Evolutionary conservation across 1,139 yeast species (phyloP), one percentile per base, ranked within the genome.

Genomic region (Taphrina sp.): DNA sequence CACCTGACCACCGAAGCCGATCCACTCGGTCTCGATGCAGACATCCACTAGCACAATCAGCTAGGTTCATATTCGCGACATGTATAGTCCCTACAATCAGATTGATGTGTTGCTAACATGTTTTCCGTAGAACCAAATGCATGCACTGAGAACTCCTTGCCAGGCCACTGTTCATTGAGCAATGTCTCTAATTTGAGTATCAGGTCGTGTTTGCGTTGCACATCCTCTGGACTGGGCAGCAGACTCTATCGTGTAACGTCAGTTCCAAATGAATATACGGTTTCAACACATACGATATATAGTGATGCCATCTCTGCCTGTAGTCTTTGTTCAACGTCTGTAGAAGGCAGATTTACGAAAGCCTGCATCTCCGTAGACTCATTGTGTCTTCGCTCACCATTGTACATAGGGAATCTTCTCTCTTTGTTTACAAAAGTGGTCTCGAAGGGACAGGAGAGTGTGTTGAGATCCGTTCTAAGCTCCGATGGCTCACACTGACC

Each of bases 81-180:
- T 14, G 22, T 12, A 24, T 31, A 22, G 22, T 20, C 10, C 54
- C n/a, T 54, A 53, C 59, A 37, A 41, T 63, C 65, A n/a, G 66
- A 63, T n/a, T 54, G 58, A 31, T 47, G 47, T 8, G 65, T 57
- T 33, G 62, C 62, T 20, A 63, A 58, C 26, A 59, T 43, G 46
- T 62, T 63, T 45, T 62, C 65, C 3, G 65, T 57, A 12, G 63
- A 60, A 3, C 65, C 65, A 49, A 63, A 63, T 3, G 65, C 60
- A 16, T 59, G 57, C 12, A 63, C 60, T 12, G 46, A 29, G 51
- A 62, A 59, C 26, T 60, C 57, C 26, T 57, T 41, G 14, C 57
- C 60, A 2, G 65, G 63, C 64, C 63, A 63, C 29, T 61, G 59
- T 33, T 57, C 46, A 34, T 59, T 45, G 36, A 63, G 46, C 36